Evolutionary conservation across 1,139 yeast genomes (phyloP), one percentile per base, ranked within the genome.

Genomic region (Debaryomyces nepalensis): DNA sequence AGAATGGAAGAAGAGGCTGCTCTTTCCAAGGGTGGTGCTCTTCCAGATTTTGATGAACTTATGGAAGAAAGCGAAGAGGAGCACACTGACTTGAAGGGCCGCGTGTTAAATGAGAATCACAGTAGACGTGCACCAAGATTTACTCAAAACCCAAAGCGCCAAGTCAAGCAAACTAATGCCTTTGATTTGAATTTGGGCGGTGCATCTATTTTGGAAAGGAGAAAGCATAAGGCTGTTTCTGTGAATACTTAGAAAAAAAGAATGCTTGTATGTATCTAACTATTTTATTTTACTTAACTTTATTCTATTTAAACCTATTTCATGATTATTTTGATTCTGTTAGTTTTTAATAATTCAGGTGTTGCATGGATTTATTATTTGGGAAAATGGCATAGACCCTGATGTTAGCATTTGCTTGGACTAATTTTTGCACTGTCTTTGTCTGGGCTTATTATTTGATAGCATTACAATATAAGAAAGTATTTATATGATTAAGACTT

Each of bases 1-100:
- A 82, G 99, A 63, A 81, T 82, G 74, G 96, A 91, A 30, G 96
- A 88, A 65, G 97, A 89, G 58, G 84, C 84, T 16, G 77, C 81
- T 2, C 66, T 82, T 34, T 61, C 66, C 37, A 66, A 61, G 39
- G 60, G 60, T 36, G 51, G 59, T 30, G 53, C 59, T 9, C 49
- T 50, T 18, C 54, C 56, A 23, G 54, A 62, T 46, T 51, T 58
- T 35, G 61, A 64, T 39, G 59, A 63, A 23, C 57, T 67, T 39
- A 74, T 65, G 39, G 77, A 70, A 48, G 76, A 70, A 40, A 74
- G 63, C 46, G 73, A 66, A 39, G 69, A 66, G 30, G 68, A 66
- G 32, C 51, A 53, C 30, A 59, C 54, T 36, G 55, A 57, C 37
- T 14, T 9, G 1, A 26, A 39, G 2, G 55, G 56, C 5, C 47